phyloP scores from a whole-genome alignment of 257 asterid genomes.

The Nicotiana paniculata region DNA sequence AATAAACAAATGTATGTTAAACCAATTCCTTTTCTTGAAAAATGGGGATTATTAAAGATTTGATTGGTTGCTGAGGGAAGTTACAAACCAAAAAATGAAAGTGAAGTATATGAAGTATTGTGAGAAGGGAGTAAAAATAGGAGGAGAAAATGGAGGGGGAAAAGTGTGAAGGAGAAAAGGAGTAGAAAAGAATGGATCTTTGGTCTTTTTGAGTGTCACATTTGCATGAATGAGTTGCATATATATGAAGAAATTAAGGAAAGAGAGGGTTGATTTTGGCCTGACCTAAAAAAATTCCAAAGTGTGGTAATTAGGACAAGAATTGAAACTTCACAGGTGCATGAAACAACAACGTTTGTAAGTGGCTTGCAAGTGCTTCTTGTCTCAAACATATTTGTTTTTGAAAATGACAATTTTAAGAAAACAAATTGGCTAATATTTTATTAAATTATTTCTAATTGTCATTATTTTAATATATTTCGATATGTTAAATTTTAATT shows the following conservation, averaged over 20 bases:
- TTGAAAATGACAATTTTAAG: not conserved
- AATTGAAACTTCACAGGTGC: not conserved
- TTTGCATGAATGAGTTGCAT: not conserved
- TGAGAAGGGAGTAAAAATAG: not conserved
- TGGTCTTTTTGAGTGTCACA: not conserved
- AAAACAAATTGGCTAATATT: too few species aligned
- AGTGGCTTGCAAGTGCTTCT: not conserved
- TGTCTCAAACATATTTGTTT: not conserved
- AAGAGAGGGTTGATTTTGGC: too few species aligned
- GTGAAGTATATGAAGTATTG: not conserved
- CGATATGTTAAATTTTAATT: too few species aligned
- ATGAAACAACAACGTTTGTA: not conserved
- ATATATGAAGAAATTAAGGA: too few species aligned
- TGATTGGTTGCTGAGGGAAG: not conserved
- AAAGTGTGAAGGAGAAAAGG: not conserved
- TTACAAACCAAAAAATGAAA: not conserved
- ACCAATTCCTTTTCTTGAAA: not conserved
- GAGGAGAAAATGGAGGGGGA: not conserved
- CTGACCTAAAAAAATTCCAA: not conserved
- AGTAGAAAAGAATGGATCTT: conserved; percentile 7
- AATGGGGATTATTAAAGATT: not conserved
- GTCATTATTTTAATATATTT: too few species aligned
- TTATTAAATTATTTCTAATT: too few species aligned
- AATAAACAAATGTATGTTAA: not conserved
- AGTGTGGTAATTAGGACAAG: not conserved